phyloP scores from a whole-genome alignment of 2,329 filamentous ascomycete genomes.

The Penicillium sp. region DNA sequence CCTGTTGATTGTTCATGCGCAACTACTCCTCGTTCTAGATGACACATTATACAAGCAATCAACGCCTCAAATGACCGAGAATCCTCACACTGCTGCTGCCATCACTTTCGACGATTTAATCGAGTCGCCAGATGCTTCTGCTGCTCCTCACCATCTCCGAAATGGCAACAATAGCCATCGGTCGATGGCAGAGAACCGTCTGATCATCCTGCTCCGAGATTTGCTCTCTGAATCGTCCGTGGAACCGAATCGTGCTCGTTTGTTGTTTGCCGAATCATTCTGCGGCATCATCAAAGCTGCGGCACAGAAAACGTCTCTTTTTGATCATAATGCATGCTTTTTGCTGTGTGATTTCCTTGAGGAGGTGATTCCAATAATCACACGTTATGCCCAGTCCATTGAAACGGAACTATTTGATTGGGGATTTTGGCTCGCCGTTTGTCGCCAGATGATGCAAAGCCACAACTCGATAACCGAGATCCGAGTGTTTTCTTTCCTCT shows the following conservation, averaged over 20 bases:
- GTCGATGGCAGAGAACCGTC: slow-evolving; percentile 83
- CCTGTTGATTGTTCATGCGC: slow-evolving; percentile 76
- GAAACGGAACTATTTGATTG: slow-evolving; percentile 53
- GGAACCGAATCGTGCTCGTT: slow-evolving; percentile 56
- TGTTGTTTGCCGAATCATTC: slow-evolving; percentile 75
- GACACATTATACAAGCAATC: slow-evolving; percentile 76
- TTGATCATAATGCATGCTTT: slow-evolving; percentile 80
- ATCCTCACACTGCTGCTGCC: slow-evolving; percentile 49
- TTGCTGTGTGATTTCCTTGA: slow-evolving; percentile 89
- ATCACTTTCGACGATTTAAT: slow-evolving; percentile 68
- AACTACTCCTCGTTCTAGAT: slow-evolving; percentile 75
- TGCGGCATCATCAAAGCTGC: slow-evolving; percentile 70
- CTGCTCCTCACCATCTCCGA: slow-evolving; percentile 61
- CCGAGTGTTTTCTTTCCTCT: slow-evolving; percentile 77
- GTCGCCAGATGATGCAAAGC: slow-evolving; percentile 73
- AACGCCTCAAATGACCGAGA: slow-evolving; percentile 46
- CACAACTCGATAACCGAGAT: slow-evolving; percentile 90
- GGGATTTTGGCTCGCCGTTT: slow-evolving; percentile 82
- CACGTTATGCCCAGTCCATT: slow-evolving; percentile 57
- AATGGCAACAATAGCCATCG: slow-evolving; percentile 66
- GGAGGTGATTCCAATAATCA: slow-evolving; percentile 69
- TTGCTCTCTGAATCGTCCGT: slow-evolving; percentile 65
- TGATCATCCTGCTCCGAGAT: slow-evolving; percentile 79
- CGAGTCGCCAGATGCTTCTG: slow-evolving; percentile 64
- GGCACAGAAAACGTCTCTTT: slow-evolving; percentile 73